These are phyloP conservation scores for Cercis canadensis DNA, from an alignment of 306 rosid species.

Conservation along the genomic window DNA sequence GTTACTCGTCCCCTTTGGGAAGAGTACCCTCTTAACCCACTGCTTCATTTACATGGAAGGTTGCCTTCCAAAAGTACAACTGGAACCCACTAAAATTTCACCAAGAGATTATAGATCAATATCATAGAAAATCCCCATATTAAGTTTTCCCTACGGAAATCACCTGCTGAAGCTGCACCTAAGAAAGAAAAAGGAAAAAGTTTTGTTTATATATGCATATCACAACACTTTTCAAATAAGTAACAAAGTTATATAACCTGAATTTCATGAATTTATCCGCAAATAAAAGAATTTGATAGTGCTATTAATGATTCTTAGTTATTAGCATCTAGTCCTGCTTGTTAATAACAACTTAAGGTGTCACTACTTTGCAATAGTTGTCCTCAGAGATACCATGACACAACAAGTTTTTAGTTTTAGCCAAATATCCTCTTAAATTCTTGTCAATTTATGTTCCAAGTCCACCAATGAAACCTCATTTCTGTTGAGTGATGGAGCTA, in stretches of 20 bases:
- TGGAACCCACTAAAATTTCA: conserved; percentile 35
- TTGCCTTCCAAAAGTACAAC: conserved; percentile 36
- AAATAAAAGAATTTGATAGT: conserved; percentile 10
- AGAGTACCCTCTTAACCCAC: conserved; percentile 51
- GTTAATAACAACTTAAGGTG: background rate
- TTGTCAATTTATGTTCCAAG: conserved; percentile 10
- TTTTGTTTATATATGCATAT: background rate
- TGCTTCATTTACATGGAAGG: conserved; percentile 36
- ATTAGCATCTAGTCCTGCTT: conserved; percentile 1
- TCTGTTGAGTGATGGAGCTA: background rate
- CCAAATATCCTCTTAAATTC: conserved; percentile 1
- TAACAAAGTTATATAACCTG: conserved; percentile 12
- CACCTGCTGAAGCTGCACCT: conserved; percentile 61
- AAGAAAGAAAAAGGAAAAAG: background rate
- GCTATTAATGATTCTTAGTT: background rate
- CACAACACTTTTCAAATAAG: background rate
- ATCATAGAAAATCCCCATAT: conserved; percentile 45
- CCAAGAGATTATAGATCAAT: conserved; percentile 31
- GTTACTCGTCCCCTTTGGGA: conserved; percentile 56
- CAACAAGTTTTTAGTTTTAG: background rate
- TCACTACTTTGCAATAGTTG: conserved; percentile 14
- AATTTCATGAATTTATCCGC: conserved; percentile 5
- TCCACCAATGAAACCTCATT: background rate
- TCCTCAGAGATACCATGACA: background rate
- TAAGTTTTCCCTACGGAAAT: conserved; percentile 43